Conservation (phyloP, 73 alveolate species). For the Tetrahymena malaccensis region DNA sequence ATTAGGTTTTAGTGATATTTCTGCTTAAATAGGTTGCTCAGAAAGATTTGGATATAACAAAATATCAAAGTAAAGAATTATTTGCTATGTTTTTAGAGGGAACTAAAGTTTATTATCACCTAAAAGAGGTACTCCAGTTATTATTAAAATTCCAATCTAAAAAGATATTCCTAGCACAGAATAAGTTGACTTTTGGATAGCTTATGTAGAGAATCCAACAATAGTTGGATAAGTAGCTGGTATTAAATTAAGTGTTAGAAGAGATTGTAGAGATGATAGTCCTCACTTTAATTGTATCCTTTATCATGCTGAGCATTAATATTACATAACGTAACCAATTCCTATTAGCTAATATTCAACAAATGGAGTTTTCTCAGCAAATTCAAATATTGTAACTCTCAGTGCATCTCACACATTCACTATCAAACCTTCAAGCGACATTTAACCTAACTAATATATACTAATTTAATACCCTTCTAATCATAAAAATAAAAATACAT, state of each 20-base stretch:
- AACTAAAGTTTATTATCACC: neutral
- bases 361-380: neutral
- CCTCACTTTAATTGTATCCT: neutral
- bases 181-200: neutral
- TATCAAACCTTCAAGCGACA: neutral
- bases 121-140: neutral
- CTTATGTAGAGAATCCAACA: neutral
- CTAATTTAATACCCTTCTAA: neutral
- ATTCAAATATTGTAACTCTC: neutral
- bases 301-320: neutral
- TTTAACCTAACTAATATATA: neutral
- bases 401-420: neutral
- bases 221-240: neutral
- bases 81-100: neutral
- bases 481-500: neutral
- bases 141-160: neutral
- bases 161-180: neutral
- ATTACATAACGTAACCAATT: neutral
- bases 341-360: neutral
- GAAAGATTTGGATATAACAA: neutral
- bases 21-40: neutral
- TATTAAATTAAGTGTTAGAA: neutral
- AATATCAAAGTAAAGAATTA: neutral
- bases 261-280: neutral
- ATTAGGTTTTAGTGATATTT: neutral